Base-by-base conservation (phyloP, 2,329 filamentous ascomycete genomes). In the Sporothrix brasiliensis region DNA sequence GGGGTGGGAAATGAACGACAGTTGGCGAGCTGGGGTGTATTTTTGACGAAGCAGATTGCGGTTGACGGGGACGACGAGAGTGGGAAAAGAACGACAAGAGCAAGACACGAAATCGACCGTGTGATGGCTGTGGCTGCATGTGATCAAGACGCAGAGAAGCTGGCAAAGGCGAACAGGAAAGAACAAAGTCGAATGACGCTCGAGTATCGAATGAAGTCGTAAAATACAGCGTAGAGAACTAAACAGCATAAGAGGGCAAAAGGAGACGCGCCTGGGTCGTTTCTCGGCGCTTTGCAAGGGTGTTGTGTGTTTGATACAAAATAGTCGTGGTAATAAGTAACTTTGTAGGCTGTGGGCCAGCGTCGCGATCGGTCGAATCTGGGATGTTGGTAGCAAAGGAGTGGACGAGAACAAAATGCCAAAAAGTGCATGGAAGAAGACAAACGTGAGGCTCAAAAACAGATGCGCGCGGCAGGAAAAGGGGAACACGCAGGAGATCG, bases 1-100 rank as follows among this genome's bases (percentile, higher is more conserved):
- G 66, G 47, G 61, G 53, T 69, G 68, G 65, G 70, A 71, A 71
- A 73, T 71, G 72, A 73, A 44, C 21, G 50, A 44, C 41, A 14
- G 41, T 13, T n/a, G 11, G 52, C 66, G 24, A 9, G 67, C 67
- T 52, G 52, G 66, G 66, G 66, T 34, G 24, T 16, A 41, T 39
- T 13, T 39, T 53, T 7, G 49, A 16, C 41, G 44, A 16, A 27
- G 13, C 49, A 53, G 63, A 67, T 52, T 27, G 30, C 41, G 11
- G 47, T 53, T 41, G 63, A 41, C 49, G 49, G n/a, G 16, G 30
- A 21, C 61, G 54, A 69, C 53, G n/a, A 52, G 30, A 24, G 44
- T 16, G 24, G 60, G 34, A 61, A 19, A 49, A 50, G 21, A 30
- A 21, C 24, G 14, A 50, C 44, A 61, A 39, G 27, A 56, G 14